phyloP scores from a whole-genome alignment of 75 land plant species.

The Sequoia sempervirens region DNA sequence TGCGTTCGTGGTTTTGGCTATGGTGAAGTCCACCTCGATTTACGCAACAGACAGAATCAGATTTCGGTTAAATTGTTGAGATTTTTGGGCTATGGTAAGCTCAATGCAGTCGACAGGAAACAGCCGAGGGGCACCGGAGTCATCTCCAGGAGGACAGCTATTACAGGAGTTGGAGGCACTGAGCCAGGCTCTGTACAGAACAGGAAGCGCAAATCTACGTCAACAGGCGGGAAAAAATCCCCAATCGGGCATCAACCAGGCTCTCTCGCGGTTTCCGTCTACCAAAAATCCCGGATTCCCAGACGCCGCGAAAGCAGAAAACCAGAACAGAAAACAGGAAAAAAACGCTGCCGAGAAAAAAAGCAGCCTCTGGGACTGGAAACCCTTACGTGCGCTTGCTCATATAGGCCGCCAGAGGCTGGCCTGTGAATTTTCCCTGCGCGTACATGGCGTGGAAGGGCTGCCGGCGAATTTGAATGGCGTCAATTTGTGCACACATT shows the following conservation, averaged over 20 bases:
- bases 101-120: constrained; percentile 9
- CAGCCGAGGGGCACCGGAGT: neutral
- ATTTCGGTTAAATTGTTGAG: neutral
- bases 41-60: neutral
- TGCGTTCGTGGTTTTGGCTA: neutral
- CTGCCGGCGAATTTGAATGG: constrained; percentile 57
- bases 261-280: constrained; percentile 11
- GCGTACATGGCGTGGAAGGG: constrained; percentile 66
- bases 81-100: constrained; percentile 1
- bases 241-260: constrained; percentile 2
- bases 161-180: constrained; percentile 73
- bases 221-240: constrained; percentile 12
- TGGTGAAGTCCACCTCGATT: neutral
- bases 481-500: constrained; percentile 46
- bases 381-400: constrained; percentile 66
- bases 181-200: constrained; percentile 58
- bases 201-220: constrained; percentile 13
- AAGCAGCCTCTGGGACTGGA: constrained; percentile 77
- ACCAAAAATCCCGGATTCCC: constrained; percentile 10
- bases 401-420: constrained; percentile 65
- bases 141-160: constrained; percentile 28
- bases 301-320: constrained; percentile 19
- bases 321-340: constrained; percentile 6
- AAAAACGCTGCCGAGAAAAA: constrained; percentile 23
- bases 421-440: constrained; percentile 65